Conservation (phyloP, 164 flowering plant genomes). For the Dillenia suffruticosa region DNA sequence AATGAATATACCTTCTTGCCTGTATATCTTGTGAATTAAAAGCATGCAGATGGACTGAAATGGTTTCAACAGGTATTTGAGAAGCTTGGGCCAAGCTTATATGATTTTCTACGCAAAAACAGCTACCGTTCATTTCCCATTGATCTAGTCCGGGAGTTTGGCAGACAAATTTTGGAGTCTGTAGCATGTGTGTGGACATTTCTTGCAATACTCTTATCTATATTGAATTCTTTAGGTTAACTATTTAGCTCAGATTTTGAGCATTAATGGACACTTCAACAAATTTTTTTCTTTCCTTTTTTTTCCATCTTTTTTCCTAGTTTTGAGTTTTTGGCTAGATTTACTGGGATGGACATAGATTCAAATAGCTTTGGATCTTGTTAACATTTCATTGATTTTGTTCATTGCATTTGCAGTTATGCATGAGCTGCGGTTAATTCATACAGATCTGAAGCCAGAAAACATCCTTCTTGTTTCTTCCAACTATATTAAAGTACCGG, state of each 20-base stretch:
- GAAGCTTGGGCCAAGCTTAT: conserved; percentile 99
- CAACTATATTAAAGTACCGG: conserved; percentile 78
- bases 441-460: conserved; percentile 95
- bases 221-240: conserved; percentile 3
- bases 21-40: conserved; percentile 56
- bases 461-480: conserved; percentile 88
- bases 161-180: conserved; percentile 98
- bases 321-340: no score
- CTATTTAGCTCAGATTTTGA: no score
- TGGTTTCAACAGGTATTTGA: conserved; percentile 96
- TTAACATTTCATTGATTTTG: no score
- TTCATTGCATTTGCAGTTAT: conserved; percentile 56
- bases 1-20: conserved; percentile 28
- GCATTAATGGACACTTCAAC: no score
- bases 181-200: conserved; percentile 96
- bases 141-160: conserved; percentile 99
- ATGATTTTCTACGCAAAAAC: conserved; percentile 98
- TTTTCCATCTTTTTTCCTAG: neutral
- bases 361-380: no score
- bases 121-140: conserved; percentile 94
- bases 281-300: neutral
- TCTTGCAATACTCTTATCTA: conserved; percentile 38
- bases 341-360: no score
- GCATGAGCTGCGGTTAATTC: conserved; percentile 87
- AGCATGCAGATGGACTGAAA: conserved; percentile 66